Conservation (phyloP, 768 basidiomycete genomes). For the Panaeolus cyanescens region DNA sequence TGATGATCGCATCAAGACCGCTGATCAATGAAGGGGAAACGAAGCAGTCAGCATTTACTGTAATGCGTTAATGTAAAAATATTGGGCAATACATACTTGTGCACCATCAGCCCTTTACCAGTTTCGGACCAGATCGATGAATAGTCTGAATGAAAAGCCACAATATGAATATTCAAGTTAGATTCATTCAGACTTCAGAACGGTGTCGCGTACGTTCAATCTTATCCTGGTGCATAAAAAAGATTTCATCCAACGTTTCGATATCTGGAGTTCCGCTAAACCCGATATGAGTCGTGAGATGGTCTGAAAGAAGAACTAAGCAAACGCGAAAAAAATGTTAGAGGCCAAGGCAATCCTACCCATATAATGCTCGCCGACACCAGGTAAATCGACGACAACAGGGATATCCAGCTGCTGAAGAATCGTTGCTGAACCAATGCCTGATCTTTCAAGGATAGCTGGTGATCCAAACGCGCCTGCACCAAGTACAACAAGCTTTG, state of each 20-base stretch:
- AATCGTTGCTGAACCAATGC: slow-evolving; percentile 59
- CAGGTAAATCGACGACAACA: slow-evolving; percentile 63
- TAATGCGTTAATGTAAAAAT: not conserved
- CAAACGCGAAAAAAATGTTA: not conserved
- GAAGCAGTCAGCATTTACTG: not conserved
- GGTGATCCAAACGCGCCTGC: slow-evolving; percentile 60
- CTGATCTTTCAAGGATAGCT: slow-evolving; percentile 52
- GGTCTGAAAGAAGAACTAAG: slow-evolving; percentile 29
- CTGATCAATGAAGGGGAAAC: slow-evolving; percentile 25
- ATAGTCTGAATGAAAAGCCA: slow-evolving; percentile 7
- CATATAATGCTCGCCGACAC: slow-evolving; percentile 75
- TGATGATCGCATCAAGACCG: slow-evolving; percentile 53
- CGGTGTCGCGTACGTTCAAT: slow-evolving; percentile 35
- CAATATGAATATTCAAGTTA: not conserved
- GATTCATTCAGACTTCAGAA: not conserved
- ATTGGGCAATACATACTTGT: slow-evolving; percentile 43
- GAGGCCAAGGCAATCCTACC: slow-evolving; percentile 30
- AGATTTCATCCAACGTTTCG: slow-evolving; percentile 47
- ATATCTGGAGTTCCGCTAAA: slow-evolving; percentile 45
- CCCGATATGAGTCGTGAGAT: slow-evolving; percentile 31
- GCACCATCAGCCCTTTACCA: slow-evolving; percentile 49
- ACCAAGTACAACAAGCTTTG: slow-evolving; percentile 48
- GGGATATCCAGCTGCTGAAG: slow-evolving; percentile 50
- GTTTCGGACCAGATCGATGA: slow-evolving; percentile 26
- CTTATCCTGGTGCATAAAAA: slow-evolving; percentile 36